These are phyloP conservation scores for Gossypioides kirkii DNA, from an alignment of 345 rosid species.

Conservation along the genomic window DNA sequence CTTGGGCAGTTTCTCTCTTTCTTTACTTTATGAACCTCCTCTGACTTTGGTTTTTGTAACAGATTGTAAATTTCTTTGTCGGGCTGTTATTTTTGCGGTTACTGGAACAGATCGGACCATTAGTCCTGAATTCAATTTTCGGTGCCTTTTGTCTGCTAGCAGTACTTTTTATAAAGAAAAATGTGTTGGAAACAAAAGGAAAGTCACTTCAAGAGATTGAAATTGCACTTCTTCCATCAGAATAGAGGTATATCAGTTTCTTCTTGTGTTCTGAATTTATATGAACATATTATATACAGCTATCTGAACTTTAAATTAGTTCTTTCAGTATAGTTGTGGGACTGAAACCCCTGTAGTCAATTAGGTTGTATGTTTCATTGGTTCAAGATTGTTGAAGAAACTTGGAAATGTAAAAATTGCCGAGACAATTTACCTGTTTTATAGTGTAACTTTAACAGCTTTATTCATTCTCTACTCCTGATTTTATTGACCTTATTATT, in stretches of 20 bases:
- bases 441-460: neutral
- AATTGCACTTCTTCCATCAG: slow-evolving; percentile 58
- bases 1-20: neutral
- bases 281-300: neutral
- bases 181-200: slow-evolving; percentile 84
- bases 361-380: neutral
- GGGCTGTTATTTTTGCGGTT: slow-evolving; percentile 76
- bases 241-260: slow-evolving; percentile 25
- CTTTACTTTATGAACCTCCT: neutral
- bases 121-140: slow-evolving; percentile 57
- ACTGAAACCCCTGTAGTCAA: neutral
- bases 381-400: neutral
- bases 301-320: neutral
- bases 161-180: slow-evolving; percentile 63
- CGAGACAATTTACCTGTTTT: neutral
- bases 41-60: slow-evolving; percentile 21
- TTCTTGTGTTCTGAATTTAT: neutral
- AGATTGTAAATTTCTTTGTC: slow-evolving; percentile 85
- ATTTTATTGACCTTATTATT: neutral
- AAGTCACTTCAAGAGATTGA: slow-evolving; percentile 93
- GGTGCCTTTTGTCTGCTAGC: slow-evolving; percentile 67
- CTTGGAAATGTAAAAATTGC: neutral
- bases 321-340: neutral
- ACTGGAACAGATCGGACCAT: slow-evolving; percentile 76
- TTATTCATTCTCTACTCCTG: neutral